Evolutionary conservation across 2,329 filamentous ascomycete genomes (phyloP).

Genomic region (Bretziella fagacearum): DNA sequence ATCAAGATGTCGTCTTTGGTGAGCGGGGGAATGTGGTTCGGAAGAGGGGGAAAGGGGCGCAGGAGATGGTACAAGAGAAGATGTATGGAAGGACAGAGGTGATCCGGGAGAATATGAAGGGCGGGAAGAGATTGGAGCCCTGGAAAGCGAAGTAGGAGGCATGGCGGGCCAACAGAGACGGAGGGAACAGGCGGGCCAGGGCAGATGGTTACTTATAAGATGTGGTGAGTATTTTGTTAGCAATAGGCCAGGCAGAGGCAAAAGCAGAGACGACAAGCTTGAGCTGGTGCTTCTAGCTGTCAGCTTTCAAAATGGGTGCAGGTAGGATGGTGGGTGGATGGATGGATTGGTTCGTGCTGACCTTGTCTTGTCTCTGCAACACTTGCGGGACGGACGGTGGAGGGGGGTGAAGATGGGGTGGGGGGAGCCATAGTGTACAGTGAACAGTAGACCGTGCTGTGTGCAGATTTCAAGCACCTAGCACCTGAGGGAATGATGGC

Average conservation of each 20-base stretch:
- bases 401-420: not conserved
- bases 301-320: not conserved
- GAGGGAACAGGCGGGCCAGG: not conserved
- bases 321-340: not conserved
- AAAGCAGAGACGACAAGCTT: not conserved
- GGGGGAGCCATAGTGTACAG: not conserved
- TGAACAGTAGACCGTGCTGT: no score
- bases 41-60: not conserved
- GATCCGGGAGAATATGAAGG: not conserved
- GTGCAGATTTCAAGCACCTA: not conserved
- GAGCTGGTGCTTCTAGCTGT: not conserved
- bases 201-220: constrained; percentile 7
- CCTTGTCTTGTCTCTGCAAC: not conserved
- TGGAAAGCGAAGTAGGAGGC: not conserved
- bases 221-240: not conserved
- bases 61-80: not conserved
- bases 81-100: not conserved
- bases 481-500: not conserved
- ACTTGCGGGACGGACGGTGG: not conserved
- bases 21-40: not conserved
- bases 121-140: not conserved
- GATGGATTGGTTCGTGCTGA: not conserved
- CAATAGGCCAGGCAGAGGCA: not conserved
- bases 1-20: not conserved
- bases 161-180: constrained; percentile 6